A percentile compares a stretch with the other conserved stretches of the same genome.
Evolutionary conservation across 2,329 filamentous ascomycete species (phyloP).

Genomic region (Blastomyces gilchristii): DNA sequence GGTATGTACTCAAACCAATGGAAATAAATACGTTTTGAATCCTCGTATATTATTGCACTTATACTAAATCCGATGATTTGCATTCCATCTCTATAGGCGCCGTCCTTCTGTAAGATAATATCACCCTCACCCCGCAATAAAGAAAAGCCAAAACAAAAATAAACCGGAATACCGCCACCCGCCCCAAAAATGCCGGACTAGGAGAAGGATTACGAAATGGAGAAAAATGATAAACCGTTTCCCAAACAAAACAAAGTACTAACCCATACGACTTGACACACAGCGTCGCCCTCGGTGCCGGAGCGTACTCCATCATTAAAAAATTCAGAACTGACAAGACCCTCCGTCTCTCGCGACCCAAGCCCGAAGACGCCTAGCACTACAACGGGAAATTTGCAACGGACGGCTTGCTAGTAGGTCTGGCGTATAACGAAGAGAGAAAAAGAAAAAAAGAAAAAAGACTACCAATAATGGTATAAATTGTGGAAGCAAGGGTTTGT

Average conservation of each 20-base stretch:
- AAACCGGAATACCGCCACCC: not conserved
- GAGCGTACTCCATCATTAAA: constrained; percentile 66
- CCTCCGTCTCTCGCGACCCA: constrained; percentile 72
- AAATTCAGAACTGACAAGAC: constrained; percentile 88
- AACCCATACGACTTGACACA: constrained; percentile 14
- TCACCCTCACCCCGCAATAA: not conserved
- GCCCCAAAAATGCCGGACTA: not conserved
- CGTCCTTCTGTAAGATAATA: constrained; percentile 65
- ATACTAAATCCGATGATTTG: constrained; percentile 13
- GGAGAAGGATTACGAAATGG: not conserved
- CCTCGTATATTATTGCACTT: constrained; percentile 16
- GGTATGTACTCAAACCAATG: constrained; percentile 48
- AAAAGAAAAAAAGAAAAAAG: not conserved
- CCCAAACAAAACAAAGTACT: constrained; percentile 12
- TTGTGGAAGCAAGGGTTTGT: constrained; percentile 3
- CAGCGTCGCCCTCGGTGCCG: constrained; percentile 62
- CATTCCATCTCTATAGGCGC: constrained; percentile 47
- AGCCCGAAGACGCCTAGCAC: constrained; percentile 35
- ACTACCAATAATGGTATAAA: not conserved
- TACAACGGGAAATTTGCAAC: not conserved
- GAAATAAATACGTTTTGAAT: not conserved
- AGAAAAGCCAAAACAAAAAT: not conserved
- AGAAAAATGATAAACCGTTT: constrained; percentile 16
- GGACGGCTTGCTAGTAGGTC: not conserved
- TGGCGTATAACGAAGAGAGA: not conserved